phyloP scores from a whole-genome alignment of 2,329 filamentous ascomycete genomes.

The Penicillium sp. region DNA sequence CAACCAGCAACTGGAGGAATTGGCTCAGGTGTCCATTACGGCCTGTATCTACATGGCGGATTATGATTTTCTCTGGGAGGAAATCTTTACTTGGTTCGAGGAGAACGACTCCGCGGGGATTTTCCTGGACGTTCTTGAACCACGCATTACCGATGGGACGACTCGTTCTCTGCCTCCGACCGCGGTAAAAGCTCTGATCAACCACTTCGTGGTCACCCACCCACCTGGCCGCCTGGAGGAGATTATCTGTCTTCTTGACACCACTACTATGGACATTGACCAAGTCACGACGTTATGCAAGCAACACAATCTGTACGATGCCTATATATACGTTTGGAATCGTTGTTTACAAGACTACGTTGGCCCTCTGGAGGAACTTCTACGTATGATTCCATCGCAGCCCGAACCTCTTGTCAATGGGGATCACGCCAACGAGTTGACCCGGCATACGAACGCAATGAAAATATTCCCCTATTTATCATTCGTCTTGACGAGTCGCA shows the following conservation, averaged over 20 bases:
- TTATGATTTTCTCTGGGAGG: conserved; percentile 82
- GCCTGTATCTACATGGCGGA: conserved; percentile 79
- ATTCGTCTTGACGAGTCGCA: conserved; percentile 81
- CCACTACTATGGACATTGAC: conserved; percentile 87
- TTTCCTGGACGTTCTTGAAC: conserved; percentile 86
- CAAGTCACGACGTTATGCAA: conserved; percentile 90
- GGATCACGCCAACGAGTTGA: conserved; percentile 56
- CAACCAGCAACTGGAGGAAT: conserved; percentile 67
- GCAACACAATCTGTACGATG: conserved; percentile 88
- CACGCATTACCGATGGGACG: conserved; percentile 77
- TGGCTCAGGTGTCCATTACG: conserved; percentile 79
- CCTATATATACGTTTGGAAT: conserved; percentile 96
- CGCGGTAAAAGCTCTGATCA: conserved; percentile 82
- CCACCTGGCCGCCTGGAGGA: conserved; percentile 82
- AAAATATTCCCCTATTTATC: conserved; percentile 96
- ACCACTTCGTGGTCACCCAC: conserved; percentile 74
- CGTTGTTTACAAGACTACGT: conserved; percentile 85
- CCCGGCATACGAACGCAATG: conserved; percentile 65
- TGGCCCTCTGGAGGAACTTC: conserved; percentile 81
- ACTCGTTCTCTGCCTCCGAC: conserved; percentile 76
- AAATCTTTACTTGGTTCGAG: conserved; percentile 87
- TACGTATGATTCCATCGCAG: conserved; percentile 47
- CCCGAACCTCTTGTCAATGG: conserved; percentile 31
- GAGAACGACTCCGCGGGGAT: conserved; percentile 70
- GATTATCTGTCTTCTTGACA: conserved; percentile 90